These are phyloP conservation scores for Fusarium verrucosum DNA, from an alignment of 2,329 filamentous ascomycete species.

Conservation along the genomic window DNA sequence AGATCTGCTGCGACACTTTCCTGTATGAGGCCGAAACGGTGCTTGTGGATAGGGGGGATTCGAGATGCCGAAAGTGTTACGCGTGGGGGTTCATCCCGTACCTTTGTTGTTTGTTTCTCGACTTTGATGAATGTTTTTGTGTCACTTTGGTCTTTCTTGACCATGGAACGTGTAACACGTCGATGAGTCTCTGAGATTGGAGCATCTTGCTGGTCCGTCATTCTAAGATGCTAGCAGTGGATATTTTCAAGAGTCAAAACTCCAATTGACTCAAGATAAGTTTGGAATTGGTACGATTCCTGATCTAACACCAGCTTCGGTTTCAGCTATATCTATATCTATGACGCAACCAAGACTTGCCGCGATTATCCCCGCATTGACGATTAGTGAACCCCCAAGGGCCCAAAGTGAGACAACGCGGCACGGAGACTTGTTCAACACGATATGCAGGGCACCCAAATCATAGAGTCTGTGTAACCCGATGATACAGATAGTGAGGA, in stretches of 20 bases:
- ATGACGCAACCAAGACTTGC: constrained; percentile 5
- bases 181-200: accelerated
- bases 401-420: background rate
- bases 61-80: constrained; percentile 2
- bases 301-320: background rate
- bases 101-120: background rate
- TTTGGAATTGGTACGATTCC: background rate
- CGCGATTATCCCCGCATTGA: background rate
- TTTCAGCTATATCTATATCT: background rate
- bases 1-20: constrained; percentile 19
- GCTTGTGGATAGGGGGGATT: background rate
- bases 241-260: no score
- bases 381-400: no score
- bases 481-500: background rate
- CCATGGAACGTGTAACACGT: constrained; percentile 20
- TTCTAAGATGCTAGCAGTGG: background rate
- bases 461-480: background rate
- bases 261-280: background rate
- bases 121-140: background rate
- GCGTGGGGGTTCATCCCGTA: background rate
- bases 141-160: background rate
- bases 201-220: accelerated
- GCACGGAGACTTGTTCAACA: no score
- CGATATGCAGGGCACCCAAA: no score
- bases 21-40: constrained; percentile 23